These are phyloP conservation scores for sunflower (Helianthus annuus) DNA, from an alignment of 129 eudicot genomes.

Conservation along the genomic window HanXRQr2.0-SUNRISE NC_035446.2:137889095-137889594, in stretches of 20 bases:
- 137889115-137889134: background rate
- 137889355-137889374: slow-evolving; percentile 38
- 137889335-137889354: slow-evolving; percentile 34
- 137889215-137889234: slow-evolving; percentile 28
- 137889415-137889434: slow-evolving; percentile 72
- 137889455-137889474: slow-evolving; percentile 85
- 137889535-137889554: slow-evolving; percentile 56
- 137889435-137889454: slow-evolving; percentile 71
- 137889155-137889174: no score
- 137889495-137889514: slow-evolving; percentile 71
- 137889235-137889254: slow-evolving; percentile 15
- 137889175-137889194: background rate
- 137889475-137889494: slow-evolving; percentile 80
- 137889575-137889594: slow-evolving; percentile 75
- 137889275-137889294: slow-evolving; percentile 5
- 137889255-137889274: background rate
- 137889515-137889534: slow-evolving; percentile 36
- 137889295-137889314: slow-evolving; percentile 19
- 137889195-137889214: background rate
- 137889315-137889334: slow-evolving; percentile 29
- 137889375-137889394: slow-evolving; percentile 52
- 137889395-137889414: slow-evolving; percentile 44
- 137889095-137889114: background rate
- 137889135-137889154: background rate
- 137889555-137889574: slow-evolving; percentile 67